Conservation (phyloP, 176 grass and related monocot species). For the Avena atlantica region DNA sequence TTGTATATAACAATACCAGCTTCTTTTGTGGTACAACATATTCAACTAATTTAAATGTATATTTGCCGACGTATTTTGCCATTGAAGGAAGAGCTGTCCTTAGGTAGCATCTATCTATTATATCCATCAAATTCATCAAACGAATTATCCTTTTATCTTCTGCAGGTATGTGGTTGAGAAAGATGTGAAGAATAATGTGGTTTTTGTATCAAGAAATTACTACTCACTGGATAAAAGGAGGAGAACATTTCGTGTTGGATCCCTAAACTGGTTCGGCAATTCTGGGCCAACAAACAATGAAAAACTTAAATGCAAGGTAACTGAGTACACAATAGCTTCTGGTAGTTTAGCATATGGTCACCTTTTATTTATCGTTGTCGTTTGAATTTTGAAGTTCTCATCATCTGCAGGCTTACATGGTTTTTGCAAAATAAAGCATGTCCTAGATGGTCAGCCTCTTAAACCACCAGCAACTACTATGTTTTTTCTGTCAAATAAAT, state of each 20-base stretch:
- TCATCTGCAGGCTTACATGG: background rate
- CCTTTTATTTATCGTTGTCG: background rate
- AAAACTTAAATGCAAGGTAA: conserved; percentile 85
- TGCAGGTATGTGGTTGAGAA: conserved; percentile 95
- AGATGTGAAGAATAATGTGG: conserved; percentile 84
- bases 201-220: conserved; percentile 95
- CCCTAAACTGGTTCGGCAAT: conserved; percentile 76
- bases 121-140: conserved; percentile 10
- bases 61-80: conserved; percentile 1
- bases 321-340: background rate
- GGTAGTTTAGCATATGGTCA: background rate
- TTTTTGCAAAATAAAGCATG: background rate
- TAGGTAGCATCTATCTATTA: background rate
- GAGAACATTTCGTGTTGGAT: conserved; percentile 77
- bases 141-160: background rate
- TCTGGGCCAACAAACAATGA: conserved; percentile 52
- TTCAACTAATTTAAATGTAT: conserved; percentile 40
- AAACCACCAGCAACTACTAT: background rate
- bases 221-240: conserved; percentile 89
- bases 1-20: background rate
- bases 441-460: background rate
- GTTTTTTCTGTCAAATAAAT: background rate
- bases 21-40: background rate
- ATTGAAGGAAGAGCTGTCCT: background rate
- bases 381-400: background rate